These are phyloP conservation scores for Backusella macrospora DNA, from an alignment of 192 early-diverging fungal species.

Conservation along the genomic window DNA sequence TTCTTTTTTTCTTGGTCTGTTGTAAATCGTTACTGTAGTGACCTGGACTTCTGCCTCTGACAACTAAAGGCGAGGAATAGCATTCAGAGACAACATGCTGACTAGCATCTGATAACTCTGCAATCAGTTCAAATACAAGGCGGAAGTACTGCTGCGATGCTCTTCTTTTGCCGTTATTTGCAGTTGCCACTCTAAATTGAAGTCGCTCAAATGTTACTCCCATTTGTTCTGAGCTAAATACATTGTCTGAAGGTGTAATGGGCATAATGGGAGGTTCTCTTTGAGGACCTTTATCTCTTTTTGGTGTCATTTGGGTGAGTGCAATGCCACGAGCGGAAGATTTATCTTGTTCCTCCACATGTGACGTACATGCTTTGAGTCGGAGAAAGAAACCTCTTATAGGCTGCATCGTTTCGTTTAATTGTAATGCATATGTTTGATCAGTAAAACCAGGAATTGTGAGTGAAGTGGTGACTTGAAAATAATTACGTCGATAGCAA, in stretches of 20 bases:
- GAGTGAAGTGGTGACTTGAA: constrained; percentile 76
- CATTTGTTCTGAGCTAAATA: constrained; percentile 32
- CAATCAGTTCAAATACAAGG: constrained; percentile 71
- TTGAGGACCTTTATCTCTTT: constrained; percentile 94
- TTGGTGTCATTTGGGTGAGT: constrained; percentile 85
- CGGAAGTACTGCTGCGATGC: constrained; percentile 89
- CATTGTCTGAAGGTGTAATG: constrained; percentile 23
- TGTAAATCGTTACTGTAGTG: constrained; percentile 61
- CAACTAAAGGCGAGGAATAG: constrained; percentile 77
- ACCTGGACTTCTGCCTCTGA: constrained; percentile 86
- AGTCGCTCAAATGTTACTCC: constrained; percentile 81
- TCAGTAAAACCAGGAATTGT: constrained; percentile 24
- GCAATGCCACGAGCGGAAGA: constrained; percentile 70
- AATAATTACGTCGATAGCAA: constrained; percentile 93
- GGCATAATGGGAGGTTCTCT: constrained; percentile 19
- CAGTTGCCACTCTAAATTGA: constrained; percentile 92
- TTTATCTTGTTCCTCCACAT: constrained; percentile 63
- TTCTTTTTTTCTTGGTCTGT: constrained; percentile 14
- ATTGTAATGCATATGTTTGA: constrained; percentile 35
- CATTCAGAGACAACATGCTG: constrained; percentile 57
- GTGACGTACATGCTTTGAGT: constrained; percentile 43
- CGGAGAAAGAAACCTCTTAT: constrained; percentile 63
- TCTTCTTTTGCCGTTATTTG: constrained; percentile 85
- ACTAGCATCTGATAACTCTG: constrained; percentile 57
- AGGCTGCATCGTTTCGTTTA: constrained; percentile 54